Conservation (phyloP, 2,329 filamentous ascomycete species). For the Plectosphaerella cucumerina region DNA sequence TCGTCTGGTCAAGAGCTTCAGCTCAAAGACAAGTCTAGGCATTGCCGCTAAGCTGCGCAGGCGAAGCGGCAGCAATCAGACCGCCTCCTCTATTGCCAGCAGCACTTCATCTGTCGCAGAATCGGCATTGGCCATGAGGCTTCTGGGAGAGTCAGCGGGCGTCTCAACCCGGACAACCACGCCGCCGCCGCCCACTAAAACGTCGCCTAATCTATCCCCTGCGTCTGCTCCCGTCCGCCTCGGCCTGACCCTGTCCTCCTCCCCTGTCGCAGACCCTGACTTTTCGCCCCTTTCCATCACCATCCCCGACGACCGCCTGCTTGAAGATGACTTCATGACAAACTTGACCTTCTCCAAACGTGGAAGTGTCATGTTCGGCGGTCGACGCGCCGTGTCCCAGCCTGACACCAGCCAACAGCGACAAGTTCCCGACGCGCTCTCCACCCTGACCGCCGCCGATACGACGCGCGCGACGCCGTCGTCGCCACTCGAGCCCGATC, state of each 20-base stretch:
- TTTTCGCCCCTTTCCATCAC: constrained; percentile 50
- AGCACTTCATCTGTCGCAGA: neutral
- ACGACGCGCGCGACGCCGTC: neutral
- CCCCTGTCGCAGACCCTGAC: constrained; percentile 23
- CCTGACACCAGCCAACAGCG: constrained; percentile 3
- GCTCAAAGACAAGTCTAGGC: constrained; percentile 16
- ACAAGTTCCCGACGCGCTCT: constrained; percentile 4
- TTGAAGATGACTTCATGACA: constrained; percentile 55
- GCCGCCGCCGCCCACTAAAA: neutral
- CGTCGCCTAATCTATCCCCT: constrained; percentile 13
- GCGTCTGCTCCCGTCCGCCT: constrained; percentile 11
- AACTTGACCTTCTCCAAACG: constrained; percentile 58
- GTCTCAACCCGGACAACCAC: neutral
- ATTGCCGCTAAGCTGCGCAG: constrained; percentile 12
- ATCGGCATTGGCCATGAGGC: neutral
- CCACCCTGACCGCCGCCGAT: constrained; percentile 4
- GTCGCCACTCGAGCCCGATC: constrained; percentile 1
- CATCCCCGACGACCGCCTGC: constrained; percentile 52
- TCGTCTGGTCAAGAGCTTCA: constrained; percentile 21
- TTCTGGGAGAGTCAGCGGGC: no score
- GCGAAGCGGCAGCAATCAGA: constrained; percentile 18
- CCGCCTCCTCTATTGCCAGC: neutral
- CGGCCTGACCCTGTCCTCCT: constrained; percentile 14
- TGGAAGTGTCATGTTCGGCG: constrained; percentile 59
- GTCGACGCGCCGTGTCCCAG: constrained; percentile 14